Conservation (phyloP, 73 alveolate genomes). For the Breviolum minutum region DNA sequence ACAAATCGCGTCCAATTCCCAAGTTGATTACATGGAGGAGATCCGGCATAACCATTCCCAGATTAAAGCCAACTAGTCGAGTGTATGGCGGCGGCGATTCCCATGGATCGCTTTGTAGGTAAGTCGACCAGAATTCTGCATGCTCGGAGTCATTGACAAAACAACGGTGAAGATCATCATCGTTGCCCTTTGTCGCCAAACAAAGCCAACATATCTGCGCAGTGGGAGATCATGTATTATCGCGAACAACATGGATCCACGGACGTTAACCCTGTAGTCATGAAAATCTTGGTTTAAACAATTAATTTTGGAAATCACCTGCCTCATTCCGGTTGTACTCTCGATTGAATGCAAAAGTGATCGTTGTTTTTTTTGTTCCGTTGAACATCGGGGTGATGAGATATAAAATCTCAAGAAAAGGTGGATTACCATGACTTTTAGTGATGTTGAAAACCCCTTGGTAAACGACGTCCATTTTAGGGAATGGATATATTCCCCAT, state of each 20-base stretch:
- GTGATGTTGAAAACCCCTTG: too few species aligned
- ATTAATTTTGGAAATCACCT: not conserved
- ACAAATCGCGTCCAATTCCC: not conserved
- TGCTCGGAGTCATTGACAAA: not conserved
- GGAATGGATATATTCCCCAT: too few species aligned
- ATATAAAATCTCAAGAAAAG: too few species aligned
- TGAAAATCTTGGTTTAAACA: not conserved
- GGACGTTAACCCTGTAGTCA: not conserved
- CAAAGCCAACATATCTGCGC: conserved; percentile 63
- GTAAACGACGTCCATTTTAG: too few species aligned
- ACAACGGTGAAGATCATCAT: not conserved
- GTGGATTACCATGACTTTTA: too few species aligned
- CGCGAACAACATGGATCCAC: not conserved
- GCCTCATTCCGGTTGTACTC: conserved; percentile 22
- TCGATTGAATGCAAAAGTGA: not conserved
- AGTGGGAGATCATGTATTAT: not conserved
- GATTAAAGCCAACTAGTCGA: not conserved
- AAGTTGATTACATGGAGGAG: not conserved
- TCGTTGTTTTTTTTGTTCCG: too few species aligned
- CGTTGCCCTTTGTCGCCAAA: conserved; percentile 3
- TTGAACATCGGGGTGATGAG: too few species aligned
- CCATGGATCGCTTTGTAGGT: not conserved
- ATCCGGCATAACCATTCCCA: not conserved
- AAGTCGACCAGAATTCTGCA: not conserved
- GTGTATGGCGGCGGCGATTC: not conserved